Base-by-base conservation (phyloP, 768 basidiomycete genomes). In the Mycena vitilis region DNA sequence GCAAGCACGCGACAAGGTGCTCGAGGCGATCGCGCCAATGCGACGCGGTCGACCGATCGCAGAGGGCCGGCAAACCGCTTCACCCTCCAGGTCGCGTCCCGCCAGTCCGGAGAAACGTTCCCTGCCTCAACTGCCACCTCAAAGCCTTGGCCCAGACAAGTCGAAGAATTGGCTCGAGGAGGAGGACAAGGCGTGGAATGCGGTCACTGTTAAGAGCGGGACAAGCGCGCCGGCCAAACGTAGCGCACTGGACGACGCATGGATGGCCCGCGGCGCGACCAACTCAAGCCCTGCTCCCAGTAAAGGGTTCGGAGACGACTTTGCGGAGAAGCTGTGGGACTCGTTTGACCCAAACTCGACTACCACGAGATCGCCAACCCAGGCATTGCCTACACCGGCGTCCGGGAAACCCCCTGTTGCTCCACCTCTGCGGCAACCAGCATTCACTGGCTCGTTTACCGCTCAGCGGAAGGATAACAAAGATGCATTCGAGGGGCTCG, bases 11-110 rank as follows among this genome's bases (percentile, higher is more conserved):
- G 92, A 94, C 65, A 91, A 89, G 73, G 91, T 92, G 6, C 81
- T 93, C 22, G 93, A 93, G 72, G 92, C 92, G 15, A 91, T 94
- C 63, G 89, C 90, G 38, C 92, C 93, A 0, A 89, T 92, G 89
- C 87, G 92, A 45, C 83, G 91, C 40, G 93, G 92, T 20, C 84
- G 92, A 25, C 91, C 91, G 3, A 76, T 79, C 36, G 68, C 42
- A 77, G 79, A 66, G 81, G 40, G 54, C 10, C 8, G 11, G 22
- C 56, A 55, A 53, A 57, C 40, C 62, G 23, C 65, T 23, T 65
- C 71, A 2, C 61, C 54, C 2, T 72, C 79, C 9, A 68, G 77
- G 38, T 81, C 83, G 10, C 75, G 83, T 11, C 77, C 74, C 5
- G 47, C 81, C 6, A 80, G 76, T 68, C 80, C 81, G 4, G 76